These are phyloP conservation scores for Geranium brycei DNA, from an alignment of 345 rosid genomes.

Conservation along the genomic window DNA sequence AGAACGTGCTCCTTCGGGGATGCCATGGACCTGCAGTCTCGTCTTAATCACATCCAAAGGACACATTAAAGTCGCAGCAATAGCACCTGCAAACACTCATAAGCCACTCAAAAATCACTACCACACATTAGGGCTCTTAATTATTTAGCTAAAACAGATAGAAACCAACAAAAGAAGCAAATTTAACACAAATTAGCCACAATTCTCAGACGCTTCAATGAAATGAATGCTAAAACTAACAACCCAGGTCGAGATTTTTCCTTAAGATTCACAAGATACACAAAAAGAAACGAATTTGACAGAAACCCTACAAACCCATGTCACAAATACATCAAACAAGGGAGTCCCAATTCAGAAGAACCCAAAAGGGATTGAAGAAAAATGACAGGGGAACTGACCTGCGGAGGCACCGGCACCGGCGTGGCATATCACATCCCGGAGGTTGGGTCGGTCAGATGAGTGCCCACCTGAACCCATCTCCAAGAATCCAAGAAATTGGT, in stretches of 20 bases:
- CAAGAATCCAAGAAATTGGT: too few species aligned
- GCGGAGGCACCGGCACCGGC: constrained; percentile 88
- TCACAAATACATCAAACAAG: not conserved
- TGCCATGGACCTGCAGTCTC: constrained; percentile 78
- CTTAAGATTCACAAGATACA: too few species aligned
- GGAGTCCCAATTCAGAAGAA: constrained; percentile 1
- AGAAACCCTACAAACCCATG: not conserved
- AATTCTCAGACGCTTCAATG: too few species aligned
- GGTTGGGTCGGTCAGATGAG: constrained; percentile 21
- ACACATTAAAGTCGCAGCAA: constrained; percentile 86
- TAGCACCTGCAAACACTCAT: constrained; percentile 41
- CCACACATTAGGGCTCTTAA: not conserved
- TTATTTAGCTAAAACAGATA: not conserved
- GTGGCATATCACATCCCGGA: constrained; percentile 33
- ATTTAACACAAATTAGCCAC: too few species aligned
- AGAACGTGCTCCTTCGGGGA: constrained; percentile 27
- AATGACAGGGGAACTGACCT: constrained; percentile 28
- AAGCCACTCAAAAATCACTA: too few species aligned
- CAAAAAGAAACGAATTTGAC: too few species aligned
- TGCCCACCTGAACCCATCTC: constrained; percentile 36
- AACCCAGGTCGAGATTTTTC: too few species aligned
- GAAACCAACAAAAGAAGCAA: not conserved
- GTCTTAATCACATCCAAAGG: constrained; percentile 99
- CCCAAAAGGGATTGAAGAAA: not conserved
- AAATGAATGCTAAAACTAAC: too few species aligned